Evolutionary conservation across 495 filamentous ascomycete genomes (phyloP).

Genomic region (Astrothelium macrocarpum): DNA sequence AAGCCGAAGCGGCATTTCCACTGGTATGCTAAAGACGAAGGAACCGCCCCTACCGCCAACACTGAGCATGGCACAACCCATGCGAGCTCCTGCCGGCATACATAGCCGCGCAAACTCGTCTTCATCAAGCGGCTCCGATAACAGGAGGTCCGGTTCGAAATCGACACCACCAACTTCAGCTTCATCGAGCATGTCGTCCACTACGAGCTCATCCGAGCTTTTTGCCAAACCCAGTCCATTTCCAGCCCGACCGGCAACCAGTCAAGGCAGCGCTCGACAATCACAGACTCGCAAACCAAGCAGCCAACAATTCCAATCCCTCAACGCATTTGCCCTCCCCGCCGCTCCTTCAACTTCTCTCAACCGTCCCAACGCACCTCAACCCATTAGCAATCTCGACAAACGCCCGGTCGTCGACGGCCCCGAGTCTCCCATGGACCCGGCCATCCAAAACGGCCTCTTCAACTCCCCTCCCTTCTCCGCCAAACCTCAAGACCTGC

Average conservation of each 20-base stretch:
- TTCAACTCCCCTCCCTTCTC: constrained; percentile 15
- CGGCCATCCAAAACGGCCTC: constrained; percentile 41
- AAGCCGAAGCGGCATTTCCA: background rate
- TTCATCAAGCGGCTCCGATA: background rate
- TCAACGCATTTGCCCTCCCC: constrained; percentile 1
- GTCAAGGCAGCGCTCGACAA: background rate
- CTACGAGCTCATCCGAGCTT: constrained; percentile 9
- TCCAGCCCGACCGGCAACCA: background rate
- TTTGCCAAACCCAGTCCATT: background rate
- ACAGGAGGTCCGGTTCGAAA: background rate
- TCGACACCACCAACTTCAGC: constrained; percentile 14
- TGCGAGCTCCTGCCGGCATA: background rate
- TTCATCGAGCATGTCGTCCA: constrained; percentile 17
- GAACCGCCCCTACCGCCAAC: background rate
- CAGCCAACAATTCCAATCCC: constrained; percentile 3
- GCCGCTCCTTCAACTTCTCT: background rate
- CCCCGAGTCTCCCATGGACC: constrained; percentile 53
- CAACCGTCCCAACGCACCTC: constrained; percentile 16
- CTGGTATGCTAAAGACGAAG: background rate
- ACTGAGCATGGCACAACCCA: background rate
- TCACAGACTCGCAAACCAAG: background rate
- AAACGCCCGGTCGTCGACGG: constrained; percentile 5
- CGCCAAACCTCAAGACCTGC: background rate
- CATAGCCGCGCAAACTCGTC: background rate
- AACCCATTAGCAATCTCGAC: constrained; percentile 9